These are phyloP conservation scores for Decorospora gaudefroyi DNA, from an alignment of 2,329 filamentous ascomycete genomes.

Conservation along the genomic window DNA sequence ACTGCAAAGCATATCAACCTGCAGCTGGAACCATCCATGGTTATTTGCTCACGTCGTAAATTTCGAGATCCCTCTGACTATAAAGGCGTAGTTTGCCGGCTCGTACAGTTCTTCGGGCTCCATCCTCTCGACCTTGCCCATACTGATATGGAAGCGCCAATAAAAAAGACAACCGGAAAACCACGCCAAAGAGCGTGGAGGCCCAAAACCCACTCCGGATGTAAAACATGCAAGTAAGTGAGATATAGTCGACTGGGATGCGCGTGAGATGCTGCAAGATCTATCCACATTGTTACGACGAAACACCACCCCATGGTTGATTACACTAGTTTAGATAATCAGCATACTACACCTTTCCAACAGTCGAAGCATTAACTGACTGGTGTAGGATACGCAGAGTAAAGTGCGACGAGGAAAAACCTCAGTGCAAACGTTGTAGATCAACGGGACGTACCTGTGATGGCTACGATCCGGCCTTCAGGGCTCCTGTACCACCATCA, in stretches of 20 bases:
- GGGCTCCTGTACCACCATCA: conserved; percentile 4
- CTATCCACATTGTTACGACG: not conserved
- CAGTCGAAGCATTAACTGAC: conserved; percentile 11
- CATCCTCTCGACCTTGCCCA: not conserved
- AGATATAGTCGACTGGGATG: not conserved
- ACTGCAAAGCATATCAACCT: too few relatives aligned
- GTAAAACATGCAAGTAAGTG: conserved; percentile 29
- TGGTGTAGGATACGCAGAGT: conserved; percentile 36
- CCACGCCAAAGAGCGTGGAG: conserved; percentile 24
- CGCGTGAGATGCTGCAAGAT: not conserved
- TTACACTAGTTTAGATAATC: too few relatives aligned
- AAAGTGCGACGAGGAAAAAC: conserved; percentile 44
- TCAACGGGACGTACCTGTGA: conserved; percentile 43
- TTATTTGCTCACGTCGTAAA: too few relatives aligned
- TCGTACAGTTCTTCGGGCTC: conserved; percentile 3
- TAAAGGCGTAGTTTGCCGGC: conserved; percentile 7
- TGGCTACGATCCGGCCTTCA: conserved; percentile 30
- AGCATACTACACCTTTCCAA: too few relatives aligned
- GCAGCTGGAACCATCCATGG: too few relatives aligned
- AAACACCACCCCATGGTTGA: too few relatives aligned
- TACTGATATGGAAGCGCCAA: conserved; percentile 7
- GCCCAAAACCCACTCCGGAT: conserved; percentile 21
- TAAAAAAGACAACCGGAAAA: conserved; percentile 16
- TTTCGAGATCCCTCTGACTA: too few relatives aligned
- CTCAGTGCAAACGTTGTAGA: conserved; percentile 35